Base-by-base conservation (phyloP, 768 basidiomycete genomes). In the Calvatia gigantea region DNA sequence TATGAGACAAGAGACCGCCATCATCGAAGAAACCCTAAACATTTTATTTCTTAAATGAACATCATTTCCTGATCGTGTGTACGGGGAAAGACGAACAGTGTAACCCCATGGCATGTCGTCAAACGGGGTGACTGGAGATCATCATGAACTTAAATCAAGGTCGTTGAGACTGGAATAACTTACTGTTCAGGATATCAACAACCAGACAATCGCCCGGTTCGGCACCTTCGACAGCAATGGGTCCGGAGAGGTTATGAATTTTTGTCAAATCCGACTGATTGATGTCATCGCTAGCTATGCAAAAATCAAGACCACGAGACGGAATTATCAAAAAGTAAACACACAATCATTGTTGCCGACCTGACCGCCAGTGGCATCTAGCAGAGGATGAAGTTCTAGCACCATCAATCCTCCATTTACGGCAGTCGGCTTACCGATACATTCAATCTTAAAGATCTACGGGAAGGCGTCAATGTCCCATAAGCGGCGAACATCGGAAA, bases 51-150 rank as follows among this genome's bases (percentile, higher is more conserved):
- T 6, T 11, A 14, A n/a, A 11, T n/a, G 15, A 23, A 44, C 15
- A 21, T 6, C n/a, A 38, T 33, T 55, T 41, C 42, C 8, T 14
- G 12, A 57, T 27, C n/a, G 19, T 21, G 7, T 21, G 43, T 12
- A 42, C 0, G 33, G 14, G n/a, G n/a, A n/a, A n/a, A n/a, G 6
- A 60, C 74, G 39, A 48, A 84, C 84, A 1, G 87, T 88, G 64
- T 88, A 90, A 0, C 89, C 89, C 89, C 87, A 91, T 0, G 87
- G 87, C 86, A 86, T 86, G 64, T 86, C 78, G 37, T 86, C 85
- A 57, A 86, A 87, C 6, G 85, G 82, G 32, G 70, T 73, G 50
- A 86, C 86, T 87, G 46, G 17, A 54, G n/a, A 27, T 39, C 7
- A 38, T 17, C 19, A 44, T 27, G 35, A n/a, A n/a, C n/a, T 23